Base-by-base conservation (phyloP, 179 eudicot species). In the Spinacia oleracea region DNA sequence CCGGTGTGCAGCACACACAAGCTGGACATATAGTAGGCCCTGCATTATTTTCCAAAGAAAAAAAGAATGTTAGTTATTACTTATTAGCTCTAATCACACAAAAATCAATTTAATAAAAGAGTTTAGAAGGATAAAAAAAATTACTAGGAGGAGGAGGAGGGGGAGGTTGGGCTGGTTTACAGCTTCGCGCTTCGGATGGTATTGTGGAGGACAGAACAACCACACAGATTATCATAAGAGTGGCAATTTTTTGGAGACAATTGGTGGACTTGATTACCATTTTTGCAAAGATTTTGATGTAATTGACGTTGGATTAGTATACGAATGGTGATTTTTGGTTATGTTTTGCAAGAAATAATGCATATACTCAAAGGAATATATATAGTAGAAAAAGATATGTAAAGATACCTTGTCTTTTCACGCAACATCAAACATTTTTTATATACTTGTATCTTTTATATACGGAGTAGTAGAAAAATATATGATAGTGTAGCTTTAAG, bases 21-120 rank as follows among this genome's bases (percentile, higher is more conserved):
- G 80, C 83, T 23, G 83, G 85, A 48, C 85, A 83, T 2, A 73
- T 15, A 59, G n/a, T n/a, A 63, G 58, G 75, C 70, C 75, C 86
- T 83, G 79, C 76, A 71, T 4, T 38, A 23, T 6, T 23, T 53
- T 29, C 27, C 11, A 9, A 58, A 58, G 7, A 58, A 12, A 27
- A 20, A 25, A 27, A 27, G 2, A 8, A 23, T 2, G 10, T 59
- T 1, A 69, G 18, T 5, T 51, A 58, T 9, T 25, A 43, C 27
- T 11, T 15, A 63, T 43, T 5, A 63, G 25, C n/a, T 1, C 29
- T 27, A 53, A 53, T 53, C n/a, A 53, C n/a, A 53, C 56, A 53
- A 16, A 20, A 53, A 16, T 3, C 6, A 53, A 16, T 53, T 53
- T 12, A 77, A 23, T 9, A 38, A 51, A 38, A 75, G 18, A 4